Conservation (phyloP, 352 stramenopile genomes). For the Phytophthora fragariaefolia region DNA sequence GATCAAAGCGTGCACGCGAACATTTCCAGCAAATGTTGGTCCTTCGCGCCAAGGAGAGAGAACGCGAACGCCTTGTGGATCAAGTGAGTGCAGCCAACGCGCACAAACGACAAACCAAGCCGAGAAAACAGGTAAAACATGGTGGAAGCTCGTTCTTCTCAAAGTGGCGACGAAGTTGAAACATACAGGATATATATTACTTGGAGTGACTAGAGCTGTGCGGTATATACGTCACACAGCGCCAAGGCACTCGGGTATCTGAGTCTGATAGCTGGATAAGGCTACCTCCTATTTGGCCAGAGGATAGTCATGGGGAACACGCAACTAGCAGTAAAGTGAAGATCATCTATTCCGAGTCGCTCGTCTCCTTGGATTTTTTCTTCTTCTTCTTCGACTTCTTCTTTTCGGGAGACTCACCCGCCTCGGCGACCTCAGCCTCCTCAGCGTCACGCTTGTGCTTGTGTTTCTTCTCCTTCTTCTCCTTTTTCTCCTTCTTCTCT, state of each 20-base stretch:
- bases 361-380: conserved; percentile 79
- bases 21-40: conserved; percentile 64
- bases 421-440: conserved; percentile 45
- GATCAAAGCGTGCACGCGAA: conserved; percentile 65
- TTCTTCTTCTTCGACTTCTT: conserved; percentile 92
- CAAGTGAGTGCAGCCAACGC: conserved; percentile 30
- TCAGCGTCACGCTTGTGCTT: conserved; percentile 83
- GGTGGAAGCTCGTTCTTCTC: conserved; percentile 24
- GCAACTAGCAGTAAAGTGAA: conserved; percentile 15
- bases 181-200: conserved; percentile 43
- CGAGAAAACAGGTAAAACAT: conserved; percentile 13
- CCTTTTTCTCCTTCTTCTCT: conserved; percentile 44
- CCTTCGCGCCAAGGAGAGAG: conserved; percentile 70
- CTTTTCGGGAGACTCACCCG: conserved; percentile 79
- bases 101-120: conserved; percentile 15
- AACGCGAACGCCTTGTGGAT: conserved; percentile 50
- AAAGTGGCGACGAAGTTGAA: conserved; percentile 24
- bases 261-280: conserved; percentile 8
- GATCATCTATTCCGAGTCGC: conserved; percentile 72
- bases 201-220: conserved; percentile 23
- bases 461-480: conserved; percentile 85
- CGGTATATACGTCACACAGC: conserved; percentile 4
- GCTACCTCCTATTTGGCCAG: conserved; percentile 38
- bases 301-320: conserved; percentile 39
- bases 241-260: conserved; percentile 24